Conservation (phyloP, 2,329 filamentous ascomycete genomes). For the Penicillium sp. region DNA sequence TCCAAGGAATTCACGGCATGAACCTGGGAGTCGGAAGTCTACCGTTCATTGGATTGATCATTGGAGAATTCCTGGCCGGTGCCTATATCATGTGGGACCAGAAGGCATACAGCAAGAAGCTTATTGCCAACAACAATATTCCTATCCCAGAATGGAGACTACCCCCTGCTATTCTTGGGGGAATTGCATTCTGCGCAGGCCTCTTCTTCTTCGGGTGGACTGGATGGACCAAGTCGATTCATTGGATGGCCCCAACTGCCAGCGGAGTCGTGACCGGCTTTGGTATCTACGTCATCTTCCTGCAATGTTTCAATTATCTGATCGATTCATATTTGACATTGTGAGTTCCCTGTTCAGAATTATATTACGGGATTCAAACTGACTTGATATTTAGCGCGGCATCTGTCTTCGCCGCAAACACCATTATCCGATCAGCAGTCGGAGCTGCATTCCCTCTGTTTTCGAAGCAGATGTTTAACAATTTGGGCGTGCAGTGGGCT, state of each 20-base stretch:
- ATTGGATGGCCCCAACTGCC: conserved; percentile 40
- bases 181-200: conserved; percentile 35
- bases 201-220: conserved; percentile 44
- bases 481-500: conserved; percentile 42
- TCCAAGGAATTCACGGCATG: conserved; percentile 34
- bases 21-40: conserved; percentile 33
- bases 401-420: conserved; percentile 42
- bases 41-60: conserved; percentile 32
- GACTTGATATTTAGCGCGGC: conserved; percentile 30
- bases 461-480: conserved; percentile 40
- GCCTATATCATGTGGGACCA: conserved; percentile 30
- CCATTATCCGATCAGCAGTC: conserved; percentile 39
- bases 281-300: conserved; percentile 36
- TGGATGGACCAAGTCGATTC: conserved; percentile 33
- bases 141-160: conserved; percentile 38
- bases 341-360: conserved; percentile 27
- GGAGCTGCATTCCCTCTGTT: conserved; percentile 42
- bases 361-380: background rate
- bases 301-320: conserved; percentile 41
- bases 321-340: conserved; percentile 44
- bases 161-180: conserved; percentile 33
- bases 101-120: conserved; percentile 30
- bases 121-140: conserved; percentile 31
- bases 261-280: conserved; percentile 36
- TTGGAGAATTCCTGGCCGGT: conserved; percentile 33